Base-by-base conservation (phyloP, 2,329 filamentous ascomycete genomes). In the Chrysoporthe cubensis region DNA sequence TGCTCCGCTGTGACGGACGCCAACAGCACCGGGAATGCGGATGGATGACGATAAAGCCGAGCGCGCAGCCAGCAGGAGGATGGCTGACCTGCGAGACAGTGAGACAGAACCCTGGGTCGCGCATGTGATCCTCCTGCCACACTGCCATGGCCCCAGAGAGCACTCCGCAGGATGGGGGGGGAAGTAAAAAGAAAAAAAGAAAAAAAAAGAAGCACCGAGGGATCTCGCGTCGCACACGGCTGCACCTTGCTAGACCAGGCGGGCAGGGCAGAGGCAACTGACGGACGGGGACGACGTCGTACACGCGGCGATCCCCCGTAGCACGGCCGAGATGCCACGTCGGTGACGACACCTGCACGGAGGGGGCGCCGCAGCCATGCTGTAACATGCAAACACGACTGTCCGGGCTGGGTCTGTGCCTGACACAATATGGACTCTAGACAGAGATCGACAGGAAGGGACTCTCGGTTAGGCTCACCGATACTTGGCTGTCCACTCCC, bases 311-410 rank as follows among this genome's bases (percentile, higher is more conserved):
- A 34, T 8, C 34, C 54, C 54, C 18, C 34, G 54, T n/a, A 40
- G 34, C 16, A 40, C 18, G 34, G 34, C 32, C 4, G 34, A n/a
- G 54, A 37, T 40, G 7, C 58, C 37, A 43, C 54, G 34, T 34
- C 44, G 62, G 48, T 65, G 62, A 61, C 40, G 62, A 52, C 37
- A 32, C 32, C 40, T 66, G 65, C 42, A 32, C 37, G 59, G 42
- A 57, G 54, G 18, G 54, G 5, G 37, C 37, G 37, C 37, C 37
- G 37, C 9, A 40, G 9, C 9, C 37, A 40, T 40, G 37, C 5
- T 40, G 37, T 40, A 40, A 40, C 37, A 40, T 7, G 37, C 37
- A 40, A 40, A 40, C 37, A 40, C 37, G 9, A 9, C 9, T 40
- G 37, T 9, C 37, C 37, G 37, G 37, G 37, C 37, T 34, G 21